A percentile compares a stretch with the other conserved stretches of the same genome.
Conservation (phyloP, 2,329 filamentous ascomycete genomes). For the Sclerotinia subarctica region DNA sequence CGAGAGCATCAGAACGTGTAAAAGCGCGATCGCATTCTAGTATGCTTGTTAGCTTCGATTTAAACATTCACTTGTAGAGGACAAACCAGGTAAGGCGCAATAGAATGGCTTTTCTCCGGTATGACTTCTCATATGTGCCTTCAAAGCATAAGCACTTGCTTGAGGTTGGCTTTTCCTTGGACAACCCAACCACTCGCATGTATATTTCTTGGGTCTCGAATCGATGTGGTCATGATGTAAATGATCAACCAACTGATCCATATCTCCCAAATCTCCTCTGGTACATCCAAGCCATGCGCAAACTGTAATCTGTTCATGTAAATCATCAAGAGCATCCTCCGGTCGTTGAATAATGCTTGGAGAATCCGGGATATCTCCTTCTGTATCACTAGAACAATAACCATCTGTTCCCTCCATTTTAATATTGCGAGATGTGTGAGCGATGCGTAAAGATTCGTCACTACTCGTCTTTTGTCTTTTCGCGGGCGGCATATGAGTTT, state of each 20-base stretch:
- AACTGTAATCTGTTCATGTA: constrained; percentile 70
- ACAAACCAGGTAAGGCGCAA: constrained; percentile 83
- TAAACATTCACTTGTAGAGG: not conserved
- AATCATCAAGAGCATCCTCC: constrained; percentile 65
- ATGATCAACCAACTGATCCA: constrained; percentile 78
- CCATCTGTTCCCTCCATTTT: constrained; percentile 41
- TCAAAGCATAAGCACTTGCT: constrained; percentile 90
- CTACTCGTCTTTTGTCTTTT: constrained; percentile 35
- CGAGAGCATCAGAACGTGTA: constrained; percentile 89
- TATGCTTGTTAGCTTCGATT: not conserved
- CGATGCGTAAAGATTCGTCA: constrained; percentile 28
- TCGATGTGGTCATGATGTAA: constrained; percentile 94
- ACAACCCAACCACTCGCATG: constrained; percentile 96
- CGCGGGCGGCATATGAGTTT: constrained; percentile 36
- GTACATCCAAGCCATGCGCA: constrained; percentile 77
- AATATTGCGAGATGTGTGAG: constrained; percentile 34
- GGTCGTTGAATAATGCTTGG: constrained; percentile 59
- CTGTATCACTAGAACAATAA: constrained; percentile 82
- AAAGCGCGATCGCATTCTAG: constrained; percentile 96
- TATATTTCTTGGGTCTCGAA: constrained; percentile 90
- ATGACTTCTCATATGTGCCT: constrained; percentile 96
- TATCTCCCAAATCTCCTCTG: constrained; percentile 69
- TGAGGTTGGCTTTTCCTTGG: constrained; percentile 84
- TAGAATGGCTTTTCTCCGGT: constrained; percentile 98
- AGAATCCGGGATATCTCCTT: constrained; percentile 75